These are phyloP conservation scores for Ophiosphaerella korrae DNA, from an alignment of 2,329 filamentous ascomycete genomes.

Conservation along the genomic window DNA sequence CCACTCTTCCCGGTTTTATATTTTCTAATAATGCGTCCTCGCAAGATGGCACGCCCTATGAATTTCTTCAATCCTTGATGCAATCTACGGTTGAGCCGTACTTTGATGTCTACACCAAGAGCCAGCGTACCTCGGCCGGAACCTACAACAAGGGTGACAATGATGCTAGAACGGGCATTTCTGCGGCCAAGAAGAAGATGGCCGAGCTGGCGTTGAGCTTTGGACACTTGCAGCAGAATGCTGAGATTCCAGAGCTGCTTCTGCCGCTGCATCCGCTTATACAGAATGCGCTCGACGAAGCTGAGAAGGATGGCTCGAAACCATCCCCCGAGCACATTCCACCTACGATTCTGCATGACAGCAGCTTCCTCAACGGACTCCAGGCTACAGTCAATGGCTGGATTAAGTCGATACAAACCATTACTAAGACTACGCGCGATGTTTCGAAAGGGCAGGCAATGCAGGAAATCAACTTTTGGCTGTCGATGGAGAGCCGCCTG, in stretches of 20 bases:
- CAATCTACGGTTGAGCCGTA: slow-evolving; percentile 92
- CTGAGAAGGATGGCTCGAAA: slow-evolving; percentile 67
- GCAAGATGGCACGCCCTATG: slow-evolving; percentile 83
- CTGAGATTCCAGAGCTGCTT: slow-evolving; percentile 92
- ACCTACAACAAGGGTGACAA: slow-evolving; percentile 76
- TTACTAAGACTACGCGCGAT: slow-evolving; percentile 92
- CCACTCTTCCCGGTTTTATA: slow-evolving; percentile 85
- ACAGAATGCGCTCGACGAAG: slow-evolving; percentile 81
- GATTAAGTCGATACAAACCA: slow-evolving; percentile 98
- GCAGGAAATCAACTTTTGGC: slow-evolving; percentile 99
- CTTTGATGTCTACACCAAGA: slow-evolving; percentile 94
- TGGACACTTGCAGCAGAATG: slow-evolving; percentile 92
- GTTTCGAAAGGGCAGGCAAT: slow-evolving; percentile 78
- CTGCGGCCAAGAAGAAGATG: slow-evolving; percentile 95
- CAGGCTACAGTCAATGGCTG: slow-evolving; percentile 94
- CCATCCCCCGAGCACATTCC: slow-evolving; percentile 82
- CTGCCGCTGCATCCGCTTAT: slow-evolving; percentile 88
- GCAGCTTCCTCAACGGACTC: slow-evolving; percentile 88
- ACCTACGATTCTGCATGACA: slow-evolving; percentile 77
- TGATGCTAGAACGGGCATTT: slow-evolving; percentile 91
- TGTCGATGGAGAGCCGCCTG: slow-evolving; percentile 93
- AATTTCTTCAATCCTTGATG: slow-evolving; percentile 88
- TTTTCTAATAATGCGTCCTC: slow-evolving; percentile 70
- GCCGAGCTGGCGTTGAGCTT: slow-evolving; percentile 91
- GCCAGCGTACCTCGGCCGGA: slow-evolving; percentile 42